Base-by-base conservation (phyloP, 495 filamentous ascomycete species). In the Aspergillus asperescens region DNA sequence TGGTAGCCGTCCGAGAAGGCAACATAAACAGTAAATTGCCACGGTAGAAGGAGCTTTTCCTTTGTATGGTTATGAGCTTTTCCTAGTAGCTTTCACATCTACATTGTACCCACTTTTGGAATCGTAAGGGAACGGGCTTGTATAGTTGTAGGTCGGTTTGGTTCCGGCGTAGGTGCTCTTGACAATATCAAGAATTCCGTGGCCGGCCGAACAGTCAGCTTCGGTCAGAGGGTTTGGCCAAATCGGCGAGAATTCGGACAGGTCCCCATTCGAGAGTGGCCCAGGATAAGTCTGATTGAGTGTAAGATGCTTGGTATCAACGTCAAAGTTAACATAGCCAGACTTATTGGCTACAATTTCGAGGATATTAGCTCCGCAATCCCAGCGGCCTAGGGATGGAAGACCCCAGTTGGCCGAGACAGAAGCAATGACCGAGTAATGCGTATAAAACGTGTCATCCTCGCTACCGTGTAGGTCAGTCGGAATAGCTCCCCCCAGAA, bases 361-460 rank as follows among this genome's bases (percentile, higher is more conserved):
- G 50, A 87, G 81, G 16, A 87, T 70, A 51, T 88, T 88, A 25
- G 85, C 84, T 50, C 84, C 84, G 35, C 84, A 83, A 57, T 88
- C 84, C 71, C 82, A 87, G 57, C 85, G 75, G 9, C 85, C 85
- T 7, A 88, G 76, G 27, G 79, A 84, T 15, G 81, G 80, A 28
- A 87, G 71, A 12, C 69, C 81, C 83, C 83, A 87, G 73, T 89
- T 89, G 7, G 80, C 81, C 22, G 77, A 70, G 18, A 83, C 74
- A 16, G 83, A 82, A 8, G 85, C 72, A 52, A 90, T 76, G 49
- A 78, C 71, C 29, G 79, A 85, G 75, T 86, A 88, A 70, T 88
- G 85, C 60, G 81, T 81, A 69, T 89, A 89, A 73, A 81, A 88
- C 41, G 72, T 80, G 62, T 75, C 59, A 58, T 89, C 86, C 3